These are phyloP conservation scores for Lagerstroemia speciosa DNA, from an alignment of 345 rosid species.

Conservation along the genomic window DNA sequence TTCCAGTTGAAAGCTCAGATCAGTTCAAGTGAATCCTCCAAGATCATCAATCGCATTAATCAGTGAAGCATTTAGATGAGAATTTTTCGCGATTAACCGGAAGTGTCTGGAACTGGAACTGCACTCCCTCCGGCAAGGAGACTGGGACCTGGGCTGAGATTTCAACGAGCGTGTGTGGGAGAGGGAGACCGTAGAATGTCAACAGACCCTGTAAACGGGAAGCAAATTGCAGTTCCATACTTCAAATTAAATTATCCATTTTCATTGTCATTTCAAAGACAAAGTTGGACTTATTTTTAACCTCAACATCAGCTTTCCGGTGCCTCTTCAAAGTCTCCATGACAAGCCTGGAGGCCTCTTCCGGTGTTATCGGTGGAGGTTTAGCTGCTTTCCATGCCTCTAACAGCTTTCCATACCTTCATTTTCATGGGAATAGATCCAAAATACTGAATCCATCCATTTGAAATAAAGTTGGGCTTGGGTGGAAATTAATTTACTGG, in stretches of 20 bases:
- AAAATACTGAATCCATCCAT: not conserved
- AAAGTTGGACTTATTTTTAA: slow-evolving; percentile 10
- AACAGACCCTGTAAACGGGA: slow-evolving; percentile 46
- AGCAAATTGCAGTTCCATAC: not conserved
- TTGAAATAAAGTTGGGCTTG: not conserved
- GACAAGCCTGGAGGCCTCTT: slow-evolving; percentile 63
- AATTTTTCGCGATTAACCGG: slow-evolving; percentile 40
- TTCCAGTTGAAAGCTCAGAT: not conserved
- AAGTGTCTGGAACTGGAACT: slow-evolving; percentile 51
- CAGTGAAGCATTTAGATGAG: not conserved
- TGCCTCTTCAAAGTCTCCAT: slow-evolving; percentile 48
- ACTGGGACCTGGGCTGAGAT: slow-evolving; percentile 29
- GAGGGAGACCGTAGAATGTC: slow-evolving; percentile 74
- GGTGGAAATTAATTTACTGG: not conserved
- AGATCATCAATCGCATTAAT: not conserved
- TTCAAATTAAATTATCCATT: not conserved
- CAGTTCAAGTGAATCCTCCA: not conserved
- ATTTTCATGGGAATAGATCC: not conserved
- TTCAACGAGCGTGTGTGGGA: slow-evolving; percentile 29
- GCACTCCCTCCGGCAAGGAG: slow-evolving; percentile 40
- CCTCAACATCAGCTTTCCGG: slow-evolving; percentile 83
- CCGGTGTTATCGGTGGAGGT: slow-evolving; percentile 60
- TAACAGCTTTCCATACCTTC: slow-evolving; percentile 71
- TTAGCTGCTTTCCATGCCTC: slow-evolving; percentile 76
- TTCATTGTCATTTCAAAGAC: not conserved